Evolutionary conservation across 495 filamentous ascomycete species (phyloP).

Genomic region (Cudoniella acicularis): DNA sequence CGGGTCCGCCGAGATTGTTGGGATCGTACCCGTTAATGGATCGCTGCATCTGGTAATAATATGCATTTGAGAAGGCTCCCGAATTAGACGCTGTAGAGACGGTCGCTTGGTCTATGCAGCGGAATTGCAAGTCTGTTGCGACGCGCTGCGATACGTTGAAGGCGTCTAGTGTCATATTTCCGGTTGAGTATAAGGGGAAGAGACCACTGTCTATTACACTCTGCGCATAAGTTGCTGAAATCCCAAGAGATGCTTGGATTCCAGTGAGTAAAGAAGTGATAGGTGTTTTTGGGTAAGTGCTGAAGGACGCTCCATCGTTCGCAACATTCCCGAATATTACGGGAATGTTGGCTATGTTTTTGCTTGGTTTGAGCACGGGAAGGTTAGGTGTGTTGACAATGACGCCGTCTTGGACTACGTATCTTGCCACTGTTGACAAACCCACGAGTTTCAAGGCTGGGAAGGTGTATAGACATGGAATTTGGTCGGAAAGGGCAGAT

Average conservation of each 20-base stretch:
- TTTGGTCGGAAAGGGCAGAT: constrained; percentile 24
- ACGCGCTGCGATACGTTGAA: constrained; percentile 41
- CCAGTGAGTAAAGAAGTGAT: constrained; percentile 31
- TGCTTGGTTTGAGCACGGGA: constrained; percentile 29
- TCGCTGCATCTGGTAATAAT: constrained; percentile 42
- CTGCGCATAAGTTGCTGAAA: constrained; percentile 32
- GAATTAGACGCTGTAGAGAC: constrained; percentile 34
- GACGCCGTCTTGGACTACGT: constrained; percentile 43
- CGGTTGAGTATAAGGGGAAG: constrained; percentile 37
- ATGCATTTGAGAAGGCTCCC: constrained; percentile 31
- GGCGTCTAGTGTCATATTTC: constrained; percentile 39
- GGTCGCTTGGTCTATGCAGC: constrained; percentile 44
- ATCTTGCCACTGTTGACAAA: constrained; percentile 34
- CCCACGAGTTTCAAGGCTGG: constrained; percentile 30
- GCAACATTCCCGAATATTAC: constrained; percentile 39
- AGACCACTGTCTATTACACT: constrained; percentile 36
- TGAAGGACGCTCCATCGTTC: constrained; percentile 41
- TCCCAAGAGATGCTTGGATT: constrained; percentile 32
- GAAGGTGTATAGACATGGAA: constrained; percentile 35
- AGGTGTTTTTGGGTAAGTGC: constrained; percentile 33
- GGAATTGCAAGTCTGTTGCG: constrained; percentile 40
- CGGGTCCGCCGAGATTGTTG: constrained; percentile 34
- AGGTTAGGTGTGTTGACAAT: constrained; percentile 38
- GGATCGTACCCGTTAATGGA: constrained; percentile 38
- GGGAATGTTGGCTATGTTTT: constrained; percentile 32